phyloP scores from a whole-genome alignment of 257 asterid genomes.

The Solanum gracilifrons region DNA sequence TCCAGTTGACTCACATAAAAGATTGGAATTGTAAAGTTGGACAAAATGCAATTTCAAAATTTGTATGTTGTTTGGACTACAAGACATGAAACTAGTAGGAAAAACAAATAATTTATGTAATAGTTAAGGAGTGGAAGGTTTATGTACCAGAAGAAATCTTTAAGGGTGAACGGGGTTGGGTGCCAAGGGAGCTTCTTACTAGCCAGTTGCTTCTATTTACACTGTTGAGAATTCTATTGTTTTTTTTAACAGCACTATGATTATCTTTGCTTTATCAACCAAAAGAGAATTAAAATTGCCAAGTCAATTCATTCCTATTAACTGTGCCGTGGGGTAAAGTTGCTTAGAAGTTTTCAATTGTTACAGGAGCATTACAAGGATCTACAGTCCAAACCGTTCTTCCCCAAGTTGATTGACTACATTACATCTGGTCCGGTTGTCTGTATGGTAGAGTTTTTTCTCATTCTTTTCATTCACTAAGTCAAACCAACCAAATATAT shows the following conservation, averaged over 20 bases:
- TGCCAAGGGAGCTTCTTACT: neutral
- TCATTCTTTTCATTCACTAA: neutral
- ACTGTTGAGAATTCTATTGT: neutral
- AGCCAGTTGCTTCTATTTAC: neutral
- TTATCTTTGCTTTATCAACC: neutral
- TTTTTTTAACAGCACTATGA: neutral
- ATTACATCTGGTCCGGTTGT: constrained; percentile 93
- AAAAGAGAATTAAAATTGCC: neutral
- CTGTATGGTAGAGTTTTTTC: constrained; percentile 55
- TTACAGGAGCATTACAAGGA: constrained; percentile 86
- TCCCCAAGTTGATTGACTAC: constrained; percentile 73
- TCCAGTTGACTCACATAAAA: neutral
- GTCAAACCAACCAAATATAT: neutral
- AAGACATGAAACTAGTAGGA: neutral
- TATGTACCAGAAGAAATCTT: neutral
- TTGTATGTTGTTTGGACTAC: neutral
- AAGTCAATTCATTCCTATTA: neutral
- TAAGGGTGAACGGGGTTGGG: neutral
- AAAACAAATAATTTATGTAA: neutral
- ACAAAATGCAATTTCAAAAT: neutral
- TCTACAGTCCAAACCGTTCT: constrained; percentile 68
- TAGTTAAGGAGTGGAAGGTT: neutral
- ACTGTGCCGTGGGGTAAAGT: neutral
- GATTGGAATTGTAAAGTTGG: neutral
- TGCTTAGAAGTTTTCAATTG: neutral